Base-by-base conservation (phyloP, 345 rosid genomes). In the Limnanthes douglasii region DNA sequence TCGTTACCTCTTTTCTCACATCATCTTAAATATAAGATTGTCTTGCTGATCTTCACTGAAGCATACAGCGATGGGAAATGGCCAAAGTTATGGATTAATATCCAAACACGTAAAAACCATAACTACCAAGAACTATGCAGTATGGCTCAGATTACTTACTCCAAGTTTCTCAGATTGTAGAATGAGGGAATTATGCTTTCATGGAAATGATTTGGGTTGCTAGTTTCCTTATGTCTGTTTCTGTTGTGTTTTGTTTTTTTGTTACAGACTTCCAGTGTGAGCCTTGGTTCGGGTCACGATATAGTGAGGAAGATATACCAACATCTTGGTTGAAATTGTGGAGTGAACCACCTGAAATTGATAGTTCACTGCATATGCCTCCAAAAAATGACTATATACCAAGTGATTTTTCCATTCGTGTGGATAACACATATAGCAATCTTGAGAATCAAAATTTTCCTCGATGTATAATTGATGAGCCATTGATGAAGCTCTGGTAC, bases 221-320 rank as follows among this genome's bases (percentile, higher is more conserved):
- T n/a, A n/a, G n/a, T n/a, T n/a, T n/a, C n/a, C n/a, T n/a, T n/a
- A n/a, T n/a, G n/a, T n/a, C n/a, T n/a, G n/a, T n/a, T n/a, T n/a
- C n/a, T n/a, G n/a, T n/a, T n/a, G n/a, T 49, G 15, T 45, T 36
- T 16, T 19, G 31, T 36, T 46, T 34, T 36, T 38, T 34, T 54
- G 26, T 57, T 61, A 50, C 82, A 84, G 98, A 59, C 56, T 37
- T 59, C 56, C 77, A 56, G 18, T 45, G n/a, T 13, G 98, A 90
- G 63, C 95, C 98, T 17, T 90, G 95, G 98, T 90, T 72, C 19
- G 95, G 83, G 19, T 80, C 98, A 37, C 59, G 32, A 27, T 90
- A 68, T 42, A 44, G 54, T 8, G 84, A 62, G 62, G 95, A 90
- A 66, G 64, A 65, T 48, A 54, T 90, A 52, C 66, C 86, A 31